Evolutionary conservation across 2,329 filamentous ascomycete genomes (phyloP).

Genomic region (Paracorniculantispora psalliotae): DNA sequence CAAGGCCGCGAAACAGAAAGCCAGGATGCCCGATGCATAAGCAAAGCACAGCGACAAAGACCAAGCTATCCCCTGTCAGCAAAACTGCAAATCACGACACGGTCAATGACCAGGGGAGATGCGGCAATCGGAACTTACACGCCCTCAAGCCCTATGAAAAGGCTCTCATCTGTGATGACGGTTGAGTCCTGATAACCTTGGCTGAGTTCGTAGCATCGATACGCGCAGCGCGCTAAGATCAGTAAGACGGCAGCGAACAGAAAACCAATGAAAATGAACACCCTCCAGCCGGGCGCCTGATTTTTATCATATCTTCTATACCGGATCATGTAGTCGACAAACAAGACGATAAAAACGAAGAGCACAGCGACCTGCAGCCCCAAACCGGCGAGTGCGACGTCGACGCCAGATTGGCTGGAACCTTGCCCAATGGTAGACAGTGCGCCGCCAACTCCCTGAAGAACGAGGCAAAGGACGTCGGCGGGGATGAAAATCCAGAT

Average conservation of each 20-base stretch:
- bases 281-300: constrained; percentile 24
- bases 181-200: constrained; percentile 56
- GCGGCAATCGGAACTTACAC: neutral
- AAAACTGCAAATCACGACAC: too few relatives aligned
- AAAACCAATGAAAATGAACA: constrained; percentile 45
- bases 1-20: too few relatives aligned
- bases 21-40: too few relatives aligned
- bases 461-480: constrained; percentile 50
- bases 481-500: constrained; percentile 50
- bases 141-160: constrained; percentile 15
- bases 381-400: constrained; percentile 47
- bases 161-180: constrained; percentile 45
- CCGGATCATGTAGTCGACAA: constrained; percentile 46
- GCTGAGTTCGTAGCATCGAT: constrained; percentile 60
- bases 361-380: constrained; percentile 55
- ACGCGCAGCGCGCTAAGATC: constrained; percentile 59
- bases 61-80: too few relatives aligned
- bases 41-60: too few relatives aligned
- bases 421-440: constrained; percentile 36
- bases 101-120: too few relatives aligned
- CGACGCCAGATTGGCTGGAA: constrained; percentile 34
- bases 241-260: constrained; percentile 50
- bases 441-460: constrained; percentile 55
- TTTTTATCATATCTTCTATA: constrained; percentile 30
- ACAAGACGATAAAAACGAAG: constrained; percentile 43